Evolutionary conservation across 306 rosid genomes (phyloP).

Genomic region (Medicago ruthenica): DNA sequence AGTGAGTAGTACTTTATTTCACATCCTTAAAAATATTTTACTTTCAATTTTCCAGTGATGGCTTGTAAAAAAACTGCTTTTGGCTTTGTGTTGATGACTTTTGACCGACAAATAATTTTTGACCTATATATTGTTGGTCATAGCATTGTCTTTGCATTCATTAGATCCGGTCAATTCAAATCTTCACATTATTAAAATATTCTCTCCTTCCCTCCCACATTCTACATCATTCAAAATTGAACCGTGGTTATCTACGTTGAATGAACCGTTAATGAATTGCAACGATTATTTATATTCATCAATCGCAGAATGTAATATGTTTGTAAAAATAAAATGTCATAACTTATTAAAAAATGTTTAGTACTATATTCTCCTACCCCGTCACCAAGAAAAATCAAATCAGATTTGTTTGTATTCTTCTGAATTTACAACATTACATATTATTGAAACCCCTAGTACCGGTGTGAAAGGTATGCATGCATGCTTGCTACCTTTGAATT

Average conservation of each 20-base stretch:
- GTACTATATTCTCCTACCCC: background rate
- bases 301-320: too few species aligned
- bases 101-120: slow-evolving; percentile 40
- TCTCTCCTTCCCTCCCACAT: too few species aligned
- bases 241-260: too few species aligned
- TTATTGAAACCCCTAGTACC: slow-evolving; percentile 15
- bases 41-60: slow-evolving; percentile 36
- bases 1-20: slow-evolving; percentile 22
- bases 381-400: background rate
- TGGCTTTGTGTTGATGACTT: slow-evolving; percentile 35
- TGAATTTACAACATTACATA: background rate
- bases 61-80: slow-evolving; percentile 14
- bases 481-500: slow-evolving; percentile 37
- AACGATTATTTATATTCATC: too few species aligned
- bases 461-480: slow-evolving; percentile 20
- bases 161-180: background rate
- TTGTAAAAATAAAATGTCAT: background rate
- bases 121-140: slow-evolving; percentile 22
- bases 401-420: background rate
- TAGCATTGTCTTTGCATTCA: slow-evolving; percentile 17
- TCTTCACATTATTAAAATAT: too few species aligned
- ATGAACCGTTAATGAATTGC: too few species aligned
- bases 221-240: too few species aligned
- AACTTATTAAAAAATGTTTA: background rate
- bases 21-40: slow-evolving; percentile 29